phyloP scores from a whole-genome alignment of 768 basidiomycete species.

The Russula ochroleuca region DNA sequence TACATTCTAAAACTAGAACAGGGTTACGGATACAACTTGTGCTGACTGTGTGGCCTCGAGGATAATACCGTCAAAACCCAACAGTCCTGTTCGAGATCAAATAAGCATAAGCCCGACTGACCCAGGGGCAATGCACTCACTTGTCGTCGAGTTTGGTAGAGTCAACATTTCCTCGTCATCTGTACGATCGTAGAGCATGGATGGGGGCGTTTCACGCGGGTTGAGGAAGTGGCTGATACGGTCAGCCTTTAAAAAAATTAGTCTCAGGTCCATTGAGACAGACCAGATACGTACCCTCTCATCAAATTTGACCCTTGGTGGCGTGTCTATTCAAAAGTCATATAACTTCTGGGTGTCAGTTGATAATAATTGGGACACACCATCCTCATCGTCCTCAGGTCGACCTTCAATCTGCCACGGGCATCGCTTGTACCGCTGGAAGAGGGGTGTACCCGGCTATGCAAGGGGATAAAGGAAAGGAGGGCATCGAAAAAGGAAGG shows the following conservation, averaged over 20 bases:
- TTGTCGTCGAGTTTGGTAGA: slow-evolving; percentile 60
- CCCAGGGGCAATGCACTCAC: slow-evolving; percentile 42
- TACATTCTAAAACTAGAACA: slow-evolving; percentile 44
- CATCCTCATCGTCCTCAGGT: slow-evolving; percentile 82
- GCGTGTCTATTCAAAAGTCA: slow-evolving; percentile 48
- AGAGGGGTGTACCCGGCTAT: slow-evolving; percentile 83
- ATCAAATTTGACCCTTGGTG: slow-evolving; percentile 66
- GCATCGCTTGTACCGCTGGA: slow-evolving; percentile 88
- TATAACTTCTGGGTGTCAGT: slow-evolving; percentile 13
- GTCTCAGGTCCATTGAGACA: neutral
- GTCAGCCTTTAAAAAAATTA: slow-evolving; percentile 52
- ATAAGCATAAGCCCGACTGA: slow-evolving; percentile 11
- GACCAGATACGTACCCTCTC: slow-evolving; percentile 49
- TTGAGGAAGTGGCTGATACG: slow-evolving; percentile 73
- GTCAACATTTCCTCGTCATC: slow-evolving; percentile 70
- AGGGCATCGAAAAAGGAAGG: slow-evolving; percentile 2
- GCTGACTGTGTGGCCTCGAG: slow-evolving; percentile 75
- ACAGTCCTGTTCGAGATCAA: slow-evolving; percentile 40
- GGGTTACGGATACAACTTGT: slow-evolving; percentile 67
- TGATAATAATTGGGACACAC: slow-evolving; percentile 36
- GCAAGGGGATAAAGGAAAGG: neutral
- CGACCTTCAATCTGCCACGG: slow-evolving; percentile 81
- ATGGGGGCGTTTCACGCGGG: slow-evolving; percentile 68
- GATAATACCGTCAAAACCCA: slow-evolving; percentile 79
- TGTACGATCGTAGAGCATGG: slow-evolving; percentile 76